Evolutionary conservation across 2,329 filamentous ascomycete species (phyloP).

Genomic region (Aspergillus hortae): DNA sequence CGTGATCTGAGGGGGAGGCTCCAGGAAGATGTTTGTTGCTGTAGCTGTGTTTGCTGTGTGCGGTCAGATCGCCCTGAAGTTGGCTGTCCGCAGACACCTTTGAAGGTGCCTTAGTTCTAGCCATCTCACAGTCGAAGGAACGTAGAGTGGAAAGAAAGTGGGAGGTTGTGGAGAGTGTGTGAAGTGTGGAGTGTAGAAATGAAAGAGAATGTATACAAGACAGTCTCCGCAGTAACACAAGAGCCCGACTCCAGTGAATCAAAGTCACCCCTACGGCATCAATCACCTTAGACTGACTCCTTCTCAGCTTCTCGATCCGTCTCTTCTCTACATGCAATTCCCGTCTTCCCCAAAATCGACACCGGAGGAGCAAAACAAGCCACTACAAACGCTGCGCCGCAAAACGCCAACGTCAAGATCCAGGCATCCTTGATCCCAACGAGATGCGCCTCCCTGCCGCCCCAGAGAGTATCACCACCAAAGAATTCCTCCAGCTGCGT

Average conservation of each 20-base stretch:
- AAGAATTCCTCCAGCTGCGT: neutral
- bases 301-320: no score
- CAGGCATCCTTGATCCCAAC: neutral
- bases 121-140: no score
- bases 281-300: no score
- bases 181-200: no score
- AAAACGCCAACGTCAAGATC: neutral
- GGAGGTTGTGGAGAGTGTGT: no score
- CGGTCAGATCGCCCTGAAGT: neutral
- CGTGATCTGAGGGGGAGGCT: neutral
- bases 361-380: neutral
- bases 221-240: no score
- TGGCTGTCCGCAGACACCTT: neutral
- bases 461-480: neutral
- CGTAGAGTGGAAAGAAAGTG: no score
- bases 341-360: neutral
- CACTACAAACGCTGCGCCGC: neutral
- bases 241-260: no score
- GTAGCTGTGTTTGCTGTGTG: neutral
- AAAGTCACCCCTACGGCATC: no score
- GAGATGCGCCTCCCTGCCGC: neutral
- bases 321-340: no score
- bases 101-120: no score
- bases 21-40: neutral
- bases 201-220: no score